Conservation (phyloP, 2,329 filamentous ascomycete species). For the Stagonosporopsis tanaceti region DNA sequence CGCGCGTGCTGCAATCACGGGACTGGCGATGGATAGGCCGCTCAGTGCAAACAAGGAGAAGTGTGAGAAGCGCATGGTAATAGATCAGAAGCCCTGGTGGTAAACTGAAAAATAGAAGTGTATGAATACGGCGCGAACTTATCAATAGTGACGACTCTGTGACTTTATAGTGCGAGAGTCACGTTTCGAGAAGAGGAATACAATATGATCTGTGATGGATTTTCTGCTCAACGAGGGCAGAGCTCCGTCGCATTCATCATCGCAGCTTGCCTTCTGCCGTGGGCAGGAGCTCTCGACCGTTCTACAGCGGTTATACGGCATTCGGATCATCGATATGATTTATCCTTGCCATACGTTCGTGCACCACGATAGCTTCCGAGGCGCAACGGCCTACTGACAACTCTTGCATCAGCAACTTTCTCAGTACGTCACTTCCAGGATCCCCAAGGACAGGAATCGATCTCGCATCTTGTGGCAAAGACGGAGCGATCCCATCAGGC, state of each 20-base stretch:
- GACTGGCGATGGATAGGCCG: slow-evolving; percentile 10
- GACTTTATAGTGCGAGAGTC: too few relatives aligned
- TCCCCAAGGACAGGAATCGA: not conserved
- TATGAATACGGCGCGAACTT: not conserved
- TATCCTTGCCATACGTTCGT: slow-evolving; percentile 4
- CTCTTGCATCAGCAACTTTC: not conserved
- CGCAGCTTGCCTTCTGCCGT: not conserved
- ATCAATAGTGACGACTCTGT: not conserved
- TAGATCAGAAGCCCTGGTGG: not conserved
- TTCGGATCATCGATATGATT: slow-evolving; percentile 7
- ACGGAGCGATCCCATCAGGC: too few relatives aligned
- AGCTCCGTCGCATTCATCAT: slow-evolving; percentile 1
- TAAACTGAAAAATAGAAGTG: not conserved
- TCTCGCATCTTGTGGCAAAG: too few relatives aligned
- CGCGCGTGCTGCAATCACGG: too few relatives aligned
- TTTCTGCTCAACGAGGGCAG: not conserved
- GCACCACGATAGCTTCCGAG: not conserved
- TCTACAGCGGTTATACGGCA: not conserved
- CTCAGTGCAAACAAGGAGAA: slow-evolving; percentile 23
- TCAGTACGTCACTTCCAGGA: not conserved
- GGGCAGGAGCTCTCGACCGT: not conserved
- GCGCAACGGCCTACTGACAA: not conserved
- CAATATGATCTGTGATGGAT: not conserved
- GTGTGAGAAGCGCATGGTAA: slow-evolving; percentile 27
- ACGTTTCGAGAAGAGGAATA: not conserved